A percentile compares a stretch with the other conserved stretches of the same genome.
Conservation (phyloP, 306 rosid species). For the Quercus robur region DNA sequence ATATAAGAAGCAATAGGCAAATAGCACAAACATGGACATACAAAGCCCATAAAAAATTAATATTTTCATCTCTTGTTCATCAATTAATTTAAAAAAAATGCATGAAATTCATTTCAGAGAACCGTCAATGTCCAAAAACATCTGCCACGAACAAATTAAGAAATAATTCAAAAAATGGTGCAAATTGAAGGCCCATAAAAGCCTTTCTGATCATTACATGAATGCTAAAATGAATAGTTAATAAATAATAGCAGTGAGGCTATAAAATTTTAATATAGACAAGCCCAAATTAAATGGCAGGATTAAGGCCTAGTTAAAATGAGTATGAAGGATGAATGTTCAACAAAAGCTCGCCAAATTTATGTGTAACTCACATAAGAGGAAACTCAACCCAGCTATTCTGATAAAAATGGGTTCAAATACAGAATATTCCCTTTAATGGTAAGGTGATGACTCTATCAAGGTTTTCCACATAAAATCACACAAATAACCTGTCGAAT, state of each 20-base stretch:
- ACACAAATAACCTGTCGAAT: neutral
- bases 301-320: neutral
- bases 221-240: neutral
- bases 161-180: neutral
- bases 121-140: neutral
- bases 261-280: neutral
- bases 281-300: neutral
- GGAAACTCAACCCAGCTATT: neutral
- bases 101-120: neutral
- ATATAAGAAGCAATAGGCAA: constrained; percentile 3
- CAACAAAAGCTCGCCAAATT: neutral
- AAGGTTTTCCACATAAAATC: neutral
- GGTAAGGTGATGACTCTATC: neutral
- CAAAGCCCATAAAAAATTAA: neutral
- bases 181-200: neutral
- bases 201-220: neutral
- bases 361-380: neutral
- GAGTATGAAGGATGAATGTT: neutral
- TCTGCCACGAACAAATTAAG: neutral
- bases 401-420: neutral
- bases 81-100: neutral
- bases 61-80: neutral
- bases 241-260: neutral
- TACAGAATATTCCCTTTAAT: neutral
- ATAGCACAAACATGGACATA: neutral